Evolutionary conservation across 2,329 filamentous ascomycete species (phyloP).

Genomic region (Alternaria triticina): DNA sequence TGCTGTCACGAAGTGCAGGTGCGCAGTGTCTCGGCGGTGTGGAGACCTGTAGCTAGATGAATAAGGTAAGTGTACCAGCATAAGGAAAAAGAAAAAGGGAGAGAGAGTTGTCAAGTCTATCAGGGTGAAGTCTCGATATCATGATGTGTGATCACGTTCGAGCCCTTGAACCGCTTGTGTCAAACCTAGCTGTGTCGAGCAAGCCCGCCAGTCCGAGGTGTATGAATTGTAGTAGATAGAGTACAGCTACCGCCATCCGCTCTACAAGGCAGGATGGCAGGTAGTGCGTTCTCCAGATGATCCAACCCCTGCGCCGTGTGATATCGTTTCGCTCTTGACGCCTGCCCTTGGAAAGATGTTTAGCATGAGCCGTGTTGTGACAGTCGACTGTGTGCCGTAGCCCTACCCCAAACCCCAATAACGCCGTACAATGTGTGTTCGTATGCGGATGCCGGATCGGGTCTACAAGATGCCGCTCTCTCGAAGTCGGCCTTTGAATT

Average conservation of each 20-base stretch:
- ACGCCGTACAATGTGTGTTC: slow-evolving; percentile 33
- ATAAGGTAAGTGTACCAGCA: slow-evolving; percentile 23
- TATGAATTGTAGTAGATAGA: slow-evolving; percentile 41
- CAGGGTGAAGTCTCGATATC: slow-evolving; percentile 45
- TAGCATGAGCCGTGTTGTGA: slow-evolving; percentile 25
- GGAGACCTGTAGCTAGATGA: slow-evolving; percentile 22
- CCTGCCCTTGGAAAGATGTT: slow-evolving; percentile 27
- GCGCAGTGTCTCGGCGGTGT: neutral
- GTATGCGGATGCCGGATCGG: slow-evolving; percentile 4
- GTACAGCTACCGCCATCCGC: slow-evolving; percentile 48
- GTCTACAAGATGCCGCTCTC: slow-evolving; percentile 41
- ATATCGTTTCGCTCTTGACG: slow-evolving; percentile 19
- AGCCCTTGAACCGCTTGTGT: slow-evolving; percentile 41
- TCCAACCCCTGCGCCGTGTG: slow-evolving; percentile 14
- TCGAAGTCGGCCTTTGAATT: slow-evolving; percentile 37
- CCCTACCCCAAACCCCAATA: slow-evolving; percentile 21
- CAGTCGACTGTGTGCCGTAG: slow-evolving; percentile 33
- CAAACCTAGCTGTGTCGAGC: slow-evolving; percentile 40
- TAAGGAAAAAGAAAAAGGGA: slow-evolving; percentile 5
- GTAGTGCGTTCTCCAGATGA: slow-evolving; percentile 45
- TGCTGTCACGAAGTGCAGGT: slow-evolving; percentile 25
- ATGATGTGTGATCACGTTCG: slow-evolving; percentile 50
- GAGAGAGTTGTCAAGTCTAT: slow-evolving; percentile 21
- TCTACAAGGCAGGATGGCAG: slow-evolving; percentile 44
- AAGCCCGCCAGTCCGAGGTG: slow-evolving; percentile 27